Evolutionary conservation across 164 flowering plant species (phyloP).

Genomic region (Litsea cubeba): DNA sequence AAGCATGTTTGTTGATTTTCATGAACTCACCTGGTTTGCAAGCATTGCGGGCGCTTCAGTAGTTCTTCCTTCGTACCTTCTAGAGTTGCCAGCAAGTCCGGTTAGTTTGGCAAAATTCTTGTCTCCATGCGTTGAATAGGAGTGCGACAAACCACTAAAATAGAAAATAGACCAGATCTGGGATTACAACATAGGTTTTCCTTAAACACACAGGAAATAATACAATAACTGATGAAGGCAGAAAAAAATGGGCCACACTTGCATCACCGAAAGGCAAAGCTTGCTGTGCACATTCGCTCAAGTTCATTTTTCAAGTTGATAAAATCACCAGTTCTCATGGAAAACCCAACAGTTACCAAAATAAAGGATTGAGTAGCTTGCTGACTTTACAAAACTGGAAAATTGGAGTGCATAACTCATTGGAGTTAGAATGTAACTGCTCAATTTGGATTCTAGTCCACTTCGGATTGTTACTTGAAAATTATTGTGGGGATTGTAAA

Average conservation of each 20-base stretch:
- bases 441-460: too few species aligned
- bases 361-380: too few species aligned
- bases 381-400: too few species aligned
- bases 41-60: slow-evolving; percentile 33
- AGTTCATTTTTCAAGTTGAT: not conserved
- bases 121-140: slow-evolving; percentile 73
- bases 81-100: slow-evolving; percentile 28
- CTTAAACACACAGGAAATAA: not conserved
- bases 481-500: too few species aligned
- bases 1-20: not conserved
- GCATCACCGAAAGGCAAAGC: not conserved
- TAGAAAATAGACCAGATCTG: not conserved
- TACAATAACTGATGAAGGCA: not conserved
- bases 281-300: not conserved
- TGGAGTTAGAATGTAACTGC: too few species aligned
- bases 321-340: not conserved
- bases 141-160: slow-evolving; percentile 68
- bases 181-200: not conserved
- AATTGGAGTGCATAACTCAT: too few species aligned
- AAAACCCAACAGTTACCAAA: not conserved
- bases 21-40: slow-evolving; percentile 47
- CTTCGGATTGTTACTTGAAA: too few species aligned
- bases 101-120: slow-evolving; percentile 50
- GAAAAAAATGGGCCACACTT: not conserved
- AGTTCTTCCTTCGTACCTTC: slow-evolving; percentile 46